Evolutionary conservation across 2,329 filamentous ascomycete species (phyloP).

Genomic region (Botryotinia narcissicola): DNA sequence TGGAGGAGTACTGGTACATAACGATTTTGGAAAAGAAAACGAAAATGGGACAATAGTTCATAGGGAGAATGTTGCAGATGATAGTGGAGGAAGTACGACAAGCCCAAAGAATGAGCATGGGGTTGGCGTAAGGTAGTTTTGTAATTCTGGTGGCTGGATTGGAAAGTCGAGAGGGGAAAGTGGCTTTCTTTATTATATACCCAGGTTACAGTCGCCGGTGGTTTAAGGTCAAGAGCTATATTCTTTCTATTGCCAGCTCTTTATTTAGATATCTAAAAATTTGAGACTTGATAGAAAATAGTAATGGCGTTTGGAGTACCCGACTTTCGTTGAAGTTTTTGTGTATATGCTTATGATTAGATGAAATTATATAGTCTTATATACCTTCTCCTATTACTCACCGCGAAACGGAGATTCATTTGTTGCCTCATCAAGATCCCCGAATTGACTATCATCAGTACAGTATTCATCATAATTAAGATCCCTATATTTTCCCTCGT

Average conservation of each 20-base stretch:
- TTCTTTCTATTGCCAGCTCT: neutral
- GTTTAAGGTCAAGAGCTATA: neutral
- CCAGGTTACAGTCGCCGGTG: neutral
- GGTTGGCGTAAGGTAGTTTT: neutral
- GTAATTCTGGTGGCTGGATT: neutral
- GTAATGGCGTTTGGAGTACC: neutral
- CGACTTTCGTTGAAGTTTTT: neutral
- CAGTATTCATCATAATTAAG: neutral
- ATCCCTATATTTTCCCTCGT: neutral
- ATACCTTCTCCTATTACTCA: neutral
- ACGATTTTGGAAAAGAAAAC: neutral
- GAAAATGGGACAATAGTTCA: neutral
- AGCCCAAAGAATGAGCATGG: neutral
- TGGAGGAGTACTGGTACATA: neutral
- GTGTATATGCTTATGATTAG: neutral
- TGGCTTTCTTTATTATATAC: constrained; percentile 5
- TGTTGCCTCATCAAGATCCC: neutral
- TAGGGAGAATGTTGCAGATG: neutral
- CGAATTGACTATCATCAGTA: neutral
- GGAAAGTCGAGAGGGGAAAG: neutral
- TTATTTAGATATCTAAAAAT: neutral
- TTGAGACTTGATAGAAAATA: neutral
- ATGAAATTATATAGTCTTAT: neutral
- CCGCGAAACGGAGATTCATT: neutral
- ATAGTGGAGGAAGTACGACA: neutral